Conservation (phyloP, 768 basidiomycete species). For the Auriscalpium microsporum region DNA sequence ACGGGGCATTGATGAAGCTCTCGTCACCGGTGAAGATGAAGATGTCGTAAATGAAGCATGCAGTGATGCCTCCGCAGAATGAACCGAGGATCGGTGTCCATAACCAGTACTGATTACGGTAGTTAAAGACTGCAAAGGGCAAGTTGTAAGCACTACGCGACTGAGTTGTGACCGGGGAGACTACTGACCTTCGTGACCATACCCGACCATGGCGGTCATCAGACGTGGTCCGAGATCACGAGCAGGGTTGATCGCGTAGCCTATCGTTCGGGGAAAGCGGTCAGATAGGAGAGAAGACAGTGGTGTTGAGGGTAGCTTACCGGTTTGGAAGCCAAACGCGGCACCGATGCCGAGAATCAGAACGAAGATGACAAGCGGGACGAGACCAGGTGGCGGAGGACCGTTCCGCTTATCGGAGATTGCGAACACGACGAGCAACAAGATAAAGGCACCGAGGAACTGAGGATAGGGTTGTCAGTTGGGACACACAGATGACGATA, state of each 20-base stretch:
- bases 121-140: conserved; percentile 28
- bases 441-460: conserved; percentile 47
- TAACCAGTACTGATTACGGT: conserved; percentile 58
- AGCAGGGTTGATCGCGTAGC: conserved; percentile 60
- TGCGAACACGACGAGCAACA: conserved; percentile 46
- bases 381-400: conserved; percentile 40
- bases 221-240: conserved; percentile 66
- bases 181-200: conserved; percentile 37
- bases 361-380: conserved; percentile 49
- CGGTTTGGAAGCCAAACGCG: conserved; percentile 54
- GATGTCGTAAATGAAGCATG: conserved; percentile 48
- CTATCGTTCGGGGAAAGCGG: conserved; percentile 20
- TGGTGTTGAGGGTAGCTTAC: conserved; percentile 1
- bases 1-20: background rate
- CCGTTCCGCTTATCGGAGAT: conserved; percentile 45
- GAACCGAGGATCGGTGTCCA: conserved; percentile 60
- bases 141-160: background rate
- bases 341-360: conserved; percentile 50
- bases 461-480: conserved; percentile 16
- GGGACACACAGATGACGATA: background rate
- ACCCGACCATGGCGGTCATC: conserved; percentile 67
- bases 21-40: conserved; percentile 35
- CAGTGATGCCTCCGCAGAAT: conserved; percentile 49
- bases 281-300: background rate
- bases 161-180: background rate